phyloP scores from a whole-genome alignment of 1,284 basidiomycete genomes.

The Cryptococcus wingfieldii region DNA sequence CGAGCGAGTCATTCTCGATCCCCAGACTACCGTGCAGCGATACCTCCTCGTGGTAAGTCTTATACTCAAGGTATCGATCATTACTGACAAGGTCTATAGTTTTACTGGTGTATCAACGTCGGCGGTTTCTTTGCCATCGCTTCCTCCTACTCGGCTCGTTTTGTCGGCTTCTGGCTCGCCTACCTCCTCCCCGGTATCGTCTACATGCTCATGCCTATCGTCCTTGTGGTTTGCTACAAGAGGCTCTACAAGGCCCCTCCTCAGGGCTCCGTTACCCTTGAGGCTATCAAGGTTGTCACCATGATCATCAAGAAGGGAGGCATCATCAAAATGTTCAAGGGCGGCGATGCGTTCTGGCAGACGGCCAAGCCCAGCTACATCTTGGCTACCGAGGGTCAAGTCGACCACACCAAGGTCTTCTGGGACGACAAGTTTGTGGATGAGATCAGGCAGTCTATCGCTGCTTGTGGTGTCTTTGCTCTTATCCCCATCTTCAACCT shows the following conservation, averaged over 20 bases:
- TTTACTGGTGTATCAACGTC: constrained; percentile 43
- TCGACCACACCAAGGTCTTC: constrained; percentile 43
- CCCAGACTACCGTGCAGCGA: constrained; percentile 37
- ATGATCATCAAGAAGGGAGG: constrained; percentile 30
- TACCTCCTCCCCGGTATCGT: constrained; percentile 52
- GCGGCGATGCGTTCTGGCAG: constrained; percentile 49
- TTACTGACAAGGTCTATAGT: constrained; percentile 8
- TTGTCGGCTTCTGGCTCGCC: constrained; percentile 50
- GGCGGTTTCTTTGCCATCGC: constrained; percentile 45
- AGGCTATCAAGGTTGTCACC: constrained; percentile 38
- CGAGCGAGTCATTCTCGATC: constrained; percentile 47
- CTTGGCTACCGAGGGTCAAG: constrained; percentile 23
- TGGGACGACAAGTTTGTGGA: constrained; percentile 54
- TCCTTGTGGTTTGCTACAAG: constrained; percentile 48
- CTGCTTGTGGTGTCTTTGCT: constrained; percentile 51
- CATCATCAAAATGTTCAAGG: constrained; percentile 23
- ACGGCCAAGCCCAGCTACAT: constrained; percentile 49
- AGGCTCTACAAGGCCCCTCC: constrained; percentile 49
- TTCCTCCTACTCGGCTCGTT: constrained; percentile 41
- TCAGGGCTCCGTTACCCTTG: constrained; percentile 50
- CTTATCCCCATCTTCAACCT: constrained; percentile 52
- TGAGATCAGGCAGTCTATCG: constrained; percentile 50
- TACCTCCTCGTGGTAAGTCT: constrained; percentile 36
- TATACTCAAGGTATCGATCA: neutral
- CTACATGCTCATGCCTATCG: constrained; percentile 50